Percentiles rank a stretch among this genome's conserved stretches.
Evolutionary conservation across 768 basidiomycete genomes (phyloP).

Genomic region (Terana coerulea): DNA sequence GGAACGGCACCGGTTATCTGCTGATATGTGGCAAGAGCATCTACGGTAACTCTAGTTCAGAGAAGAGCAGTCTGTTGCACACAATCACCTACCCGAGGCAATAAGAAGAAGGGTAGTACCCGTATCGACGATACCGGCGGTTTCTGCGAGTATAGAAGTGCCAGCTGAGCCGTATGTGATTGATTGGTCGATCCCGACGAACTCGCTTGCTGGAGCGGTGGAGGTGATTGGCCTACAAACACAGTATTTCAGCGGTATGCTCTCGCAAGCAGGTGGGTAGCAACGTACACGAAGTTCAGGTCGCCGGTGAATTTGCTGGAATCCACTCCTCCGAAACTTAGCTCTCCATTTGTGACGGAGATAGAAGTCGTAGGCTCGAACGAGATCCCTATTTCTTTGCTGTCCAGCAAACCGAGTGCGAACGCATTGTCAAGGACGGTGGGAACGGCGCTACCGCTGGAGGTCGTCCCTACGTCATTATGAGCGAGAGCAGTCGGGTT

Average conservation of each 20-base stretch:
- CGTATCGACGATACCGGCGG: constrained; percentile 49
- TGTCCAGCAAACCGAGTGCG: constrained; percentile 35
- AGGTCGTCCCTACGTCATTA: background rate
- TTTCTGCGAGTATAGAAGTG: constrained; percentile 28
- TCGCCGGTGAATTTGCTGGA: constrained; percentile 27
- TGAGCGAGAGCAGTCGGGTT: background rate
- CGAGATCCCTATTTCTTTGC: constrained; percentile 44
- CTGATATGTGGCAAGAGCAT: constrained; percentile 29
- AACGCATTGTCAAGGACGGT: constrained; percentile 51
- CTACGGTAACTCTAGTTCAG: constrained; percentile 9
- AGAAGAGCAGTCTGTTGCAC: constrained; percentile 14
- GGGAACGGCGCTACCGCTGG: constrained; percentile 12
- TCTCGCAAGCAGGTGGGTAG: background rate
- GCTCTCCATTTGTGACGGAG: constrained; percentile 17
- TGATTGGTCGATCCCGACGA: constrained; percentile 28
- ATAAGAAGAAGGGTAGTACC: constrained; percentile 53
- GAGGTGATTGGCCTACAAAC: constrained; percentile 26
- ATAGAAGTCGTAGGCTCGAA: constrained; percentile 39
- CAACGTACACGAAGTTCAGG: constrained; percentile 27
- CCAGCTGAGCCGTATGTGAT: constrained; percentile 21
- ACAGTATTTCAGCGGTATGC: background rate
- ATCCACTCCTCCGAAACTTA: constrained; percentile 4
- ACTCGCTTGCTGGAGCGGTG: constrained; percentile 18
- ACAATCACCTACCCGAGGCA: constrained; percentile 38
- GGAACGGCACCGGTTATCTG: constrained; percentile 28